These are phyloP conservation scores for Fusarium mangiferae DNA, from an alignment of 2,329 filamentous ascomycete genomes.

Conservation along the genomic window DNA sequence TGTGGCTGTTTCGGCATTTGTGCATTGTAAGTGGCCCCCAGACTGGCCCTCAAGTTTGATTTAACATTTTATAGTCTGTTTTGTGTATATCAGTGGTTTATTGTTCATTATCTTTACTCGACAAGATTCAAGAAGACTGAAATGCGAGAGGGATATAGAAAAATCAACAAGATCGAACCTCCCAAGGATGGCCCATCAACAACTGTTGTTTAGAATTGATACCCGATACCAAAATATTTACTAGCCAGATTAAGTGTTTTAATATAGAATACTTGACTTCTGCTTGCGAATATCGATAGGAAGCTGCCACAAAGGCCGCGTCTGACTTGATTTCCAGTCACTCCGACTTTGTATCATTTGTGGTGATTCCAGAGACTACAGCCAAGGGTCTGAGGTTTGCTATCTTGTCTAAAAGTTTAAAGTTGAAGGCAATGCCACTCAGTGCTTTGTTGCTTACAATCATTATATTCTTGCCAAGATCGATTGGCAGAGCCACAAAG, in stretches of 20 bases:
- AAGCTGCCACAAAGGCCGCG: background rate
- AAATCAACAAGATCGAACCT: slow-evolving; percentile 11
- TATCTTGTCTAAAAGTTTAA: background rate
- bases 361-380: too few species aligned
- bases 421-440: background rate
- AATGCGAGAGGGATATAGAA: slow-evolving; percentile 19
- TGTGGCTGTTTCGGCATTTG: slow-evolving; percentile 31
- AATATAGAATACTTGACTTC: background rate
- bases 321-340: background rate
- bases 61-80: background rate
- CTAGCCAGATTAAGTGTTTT: background rate
- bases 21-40: slow-evolving; percentile 10
- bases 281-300: background rate
- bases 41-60: rapidly evolving
- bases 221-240: background rate
- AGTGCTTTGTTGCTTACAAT: background rate
- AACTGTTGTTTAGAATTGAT: background rate
- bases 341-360: too few species aligned
- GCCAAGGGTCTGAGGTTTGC: background rate
- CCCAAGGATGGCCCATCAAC: background rate
- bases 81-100: slow-evolving; percentile 23
- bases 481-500: background rate
- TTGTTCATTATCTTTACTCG: slow-evolving; percentile 11
- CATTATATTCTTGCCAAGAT: background rate
- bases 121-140: slow-evolving; percentile 19